Conservation (phyloP, 176 grass and related monocot genomes). For the Pharus latifolius region DNA sequence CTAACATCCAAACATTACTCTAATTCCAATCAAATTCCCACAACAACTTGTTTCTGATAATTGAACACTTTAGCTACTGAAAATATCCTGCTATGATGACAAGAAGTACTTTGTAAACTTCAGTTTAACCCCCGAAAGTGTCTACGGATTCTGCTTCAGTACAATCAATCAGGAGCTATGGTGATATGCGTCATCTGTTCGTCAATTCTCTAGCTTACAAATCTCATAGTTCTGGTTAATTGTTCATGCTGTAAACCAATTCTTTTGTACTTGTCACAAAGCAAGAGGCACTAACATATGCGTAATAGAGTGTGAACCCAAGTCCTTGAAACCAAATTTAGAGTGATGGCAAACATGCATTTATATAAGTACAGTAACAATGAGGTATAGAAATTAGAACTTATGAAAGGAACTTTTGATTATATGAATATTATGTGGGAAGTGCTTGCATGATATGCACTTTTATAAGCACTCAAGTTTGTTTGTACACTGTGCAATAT, state of each 20-base stretch:
- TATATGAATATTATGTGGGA: constrained; percentile 5
- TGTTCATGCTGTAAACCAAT: background rate
- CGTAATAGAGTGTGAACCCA: constrained; percentile 23
- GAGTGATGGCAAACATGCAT: background rate
- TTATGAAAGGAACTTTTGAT: background rate
- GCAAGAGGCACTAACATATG: background rate
- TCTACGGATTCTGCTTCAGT: too few species aligned
- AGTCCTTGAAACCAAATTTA: constrained; percentile 2
- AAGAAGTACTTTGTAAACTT: too few species aligned
- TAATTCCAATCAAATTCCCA: background rate
- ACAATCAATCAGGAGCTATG: too few species aligned
- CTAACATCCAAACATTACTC: background rate
- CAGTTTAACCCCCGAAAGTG: too few species aligned
- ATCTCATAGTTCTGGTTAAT: background rate
- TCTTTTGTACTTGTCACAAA: constrained; percentile 1
- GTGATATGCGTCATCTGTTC: too few species aligned
- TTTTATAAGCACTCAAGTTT: constrained; percentile 12
- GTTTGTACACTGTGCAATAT: background rate
- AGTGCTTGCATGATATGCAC: background rate
- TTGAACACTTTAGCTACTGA: too few species aligned
- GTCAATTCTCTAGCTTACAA: background rate
- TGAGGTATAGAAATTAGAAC: too few species aligned
- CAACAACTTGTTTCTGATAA: background rate
- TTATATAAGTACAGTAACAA: background rate
- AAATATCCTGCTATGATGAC: too few species aligned